phyloP scores from a whole-genome alignment of 2,329 filamentous ascomycete species.

The Diaporthe eres region DNA sequence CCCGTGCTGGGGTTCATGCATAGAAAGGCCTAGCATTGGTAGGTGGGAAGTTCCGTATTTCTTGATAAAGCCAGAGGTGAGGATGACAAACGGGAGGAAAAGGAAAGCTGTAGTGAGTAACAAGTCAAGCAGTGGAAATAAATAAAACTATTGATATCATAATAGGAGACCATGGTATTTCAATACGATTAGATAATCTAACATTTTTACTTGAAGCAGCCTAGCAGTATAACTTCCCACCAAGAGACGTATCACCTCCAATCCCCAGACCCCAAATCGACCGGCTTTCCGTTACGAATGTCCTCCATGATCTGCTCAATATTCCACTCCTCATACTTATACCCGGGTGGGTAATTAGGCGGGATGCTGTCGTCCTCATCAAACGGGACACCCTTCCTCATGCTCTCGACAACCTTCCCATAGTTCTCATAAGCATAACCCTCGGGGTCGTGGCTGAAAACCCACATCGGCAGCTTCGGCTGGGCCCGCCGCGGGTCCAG shows the following conservation, averaged over 20 bases:
- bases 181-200: too few species aligned
- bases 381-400: not conserved
- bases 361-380: slow-evolving; percentile 6
- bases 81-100: too few species aligned
- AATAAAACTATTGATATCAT: too few species aligned
- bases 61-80: too few species aligned
- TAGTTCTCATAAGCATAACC: slow-evolving; percentile 5
- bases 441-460: slow-evolving; percentile 7
- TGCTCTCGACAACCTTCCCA: slow-evolving; percentile 2
- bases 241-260: not conserved
- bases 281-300: slow-evolving; percentile 34
- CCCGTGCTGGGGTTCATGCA: not conserved
- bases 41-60: too few species aligned
- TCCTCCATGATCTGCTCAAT: slow-evolving; percentile 47
- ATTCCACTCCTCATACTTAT: slow-evolving; percentile 47
- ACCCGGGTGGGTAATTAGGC: slow-evolving; percentile 37
- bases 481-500: slow-evolving; percentile 18
- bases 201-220: too few species aligned
- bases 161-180: too few species aligned
- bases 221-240: not conserved
- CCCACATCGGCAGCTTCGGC: slow-evolving; percentile 6
- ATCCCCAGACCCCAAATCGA: not conserved
- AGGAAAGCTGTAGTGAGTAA: too few species aligned
- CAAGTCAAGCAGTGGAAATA: too few species aligned
- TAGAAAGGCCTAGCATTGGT: too few species aligned